Base-by-base conservation (phyloP, 148 eudicot genomes). In the Rhododendron molle region DNA sequence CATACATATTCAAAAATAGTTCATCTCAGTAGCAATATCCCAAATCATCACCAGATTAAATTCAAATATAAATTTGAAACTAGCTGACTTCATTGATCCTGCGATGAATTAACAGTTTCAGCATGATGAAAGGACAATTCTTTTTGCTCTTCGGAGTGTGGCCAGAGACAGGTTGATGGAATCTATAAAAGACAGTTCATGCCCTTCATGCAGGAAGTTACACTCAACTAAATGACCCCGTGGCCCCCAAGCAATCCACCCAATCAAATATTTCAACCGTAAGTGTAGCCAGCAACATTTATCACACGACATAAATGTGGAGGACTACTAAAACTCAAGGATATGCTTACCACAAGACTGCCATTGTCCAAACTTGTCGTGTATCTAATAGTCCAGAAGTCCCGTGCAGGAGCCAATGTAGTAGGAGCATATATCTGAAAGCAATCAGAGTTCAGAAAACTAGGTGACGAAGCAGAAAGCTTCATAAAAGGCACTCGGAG, bases 311-410 rank as follows among this genome's bases (percentile, higher is more conserved):
- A 74, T 5, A 82, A n/a, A 46, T 76, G 76, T 38, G 44, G 14
- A 40, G 34, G 58, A 78, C 20, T 65, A 84, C 10, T 52, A 32
- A 32, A 18, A 23, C 16, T 47, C 32, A 28, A 46, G 46, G 23
- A 65, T 71, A 80, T 60, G 80, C 90, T 43, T 96, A 97, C 99
- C 96, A 97, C 99, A 72, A 97, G 87, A 90, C 99, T 97, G 86
- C 98, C 98, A 85, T 92, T 93, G 18, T 97, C 98, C 88, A 97
- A 88, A 83, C 91, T 92, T 40, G 98, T 94, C 34, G 99, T 92
- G 90, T 97, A 97, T 88, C 99, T 90, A 80, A 97, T 87, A 26
- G 97, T 95, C 99, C 99, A 97, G 87, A 97, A 94, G 86, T 95
- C 99, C 46, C 95, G 94, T 54, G 99, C 99, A 54, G 99, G 96